Evolutionary conservation across 306 rosid species (phyloP).

Genomic region (Pyrus communis): DNA sequence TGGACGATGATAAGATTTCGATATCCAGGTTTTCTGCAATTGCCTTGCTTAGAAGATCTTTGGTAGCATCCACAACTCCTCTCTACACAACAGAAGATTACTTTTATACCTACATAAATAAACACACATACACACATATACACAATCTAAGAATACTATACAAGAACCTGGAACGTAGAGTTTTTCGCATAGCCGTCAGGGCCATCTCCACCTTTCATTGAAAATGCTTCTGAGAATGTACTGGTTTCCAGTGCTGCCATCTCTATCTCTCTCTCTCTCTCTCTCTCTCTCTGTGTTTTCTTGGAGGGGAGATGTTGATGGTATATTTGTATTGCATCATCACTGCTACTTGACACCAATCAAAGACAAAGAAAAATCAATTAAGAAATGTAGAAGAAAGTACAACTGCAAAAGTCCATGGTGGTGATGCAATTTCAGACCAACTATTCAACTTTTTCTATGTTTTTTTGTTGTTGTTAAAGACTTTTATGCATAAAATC

Average conservation of each 20-base stretch:
- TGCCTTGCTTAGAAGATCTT: constrained; percentile 4
- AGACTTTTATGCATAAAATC: not conserved
- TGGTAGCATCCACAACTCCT: not conserved
- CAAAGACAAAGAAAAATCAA: not conserved
- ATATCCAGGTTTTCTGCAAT: constrained; percentile 18
- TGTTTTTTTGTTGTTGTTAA: not conserved
- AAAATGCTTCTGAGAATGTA: not conserved
- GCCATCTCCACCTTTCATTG: constrained; percentile 40
- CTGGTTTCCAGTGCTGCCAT: not conserved
- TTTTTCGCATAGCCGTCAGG: constrained; percentile 34
- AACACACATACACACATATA: too few relatives aligned
- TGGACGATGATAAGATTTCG: not conserved
- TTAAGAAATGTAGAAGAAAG: not conserved
- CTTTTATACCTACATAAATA: too few relatives aligned
- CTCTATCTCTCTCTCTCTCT: not conserved
- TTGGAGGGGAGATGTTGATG: not conserved
- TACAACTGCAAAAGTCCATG: not conserved
- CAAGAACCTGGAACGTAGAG: constrained; percentile 21
- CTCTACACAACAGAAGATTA: not conserved
- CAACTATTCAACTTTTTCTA: not conserved
- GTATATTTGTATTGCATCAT: not conserved
- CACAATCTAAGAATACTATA: too few relatives aligned
- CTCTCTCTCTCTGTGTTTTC: not conserved
- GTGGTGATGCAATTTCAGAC: not conserved
- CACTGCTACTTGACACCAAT: not conserved